Evolutionary conservation across 768 basidiomycete genomes (phyloP).

Genomic region (Mycena haematopus): DNA sequence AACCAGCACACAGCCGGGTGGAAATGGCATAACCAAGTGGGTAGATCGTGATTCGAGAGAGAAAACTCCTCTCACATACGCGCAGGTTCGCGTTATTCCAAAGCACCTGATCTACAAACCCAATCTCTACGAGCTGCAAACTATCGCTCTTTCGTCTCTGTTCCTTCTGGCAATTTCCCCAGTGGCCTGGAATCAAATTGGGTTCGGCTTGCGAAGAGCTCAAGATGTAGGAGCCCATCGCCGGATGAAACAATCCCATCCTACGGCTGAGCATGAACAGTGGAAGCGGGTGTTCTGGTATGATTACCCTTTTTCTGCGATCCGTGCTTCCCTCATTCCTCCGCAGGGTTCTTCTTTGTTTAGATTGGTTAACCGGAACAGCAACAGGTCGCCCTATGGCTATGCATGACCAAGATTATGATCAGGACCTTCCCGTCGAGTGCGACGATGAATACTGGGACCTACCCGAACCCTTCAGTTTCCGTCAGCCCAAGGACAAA

Average conservation of each 20-base stretch:
- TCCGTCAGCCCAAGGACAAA: conserved; percentile 66
- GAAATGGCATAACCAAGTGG: conserved; percentile 58
- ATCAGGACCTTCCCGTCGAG: conserved; percentile 67
- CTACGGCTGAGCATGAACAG: conserved; percentile 67
- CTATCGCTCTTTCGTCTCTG: conserved; percentile 41
- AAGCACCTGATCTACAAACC: conserved; percentile 28
- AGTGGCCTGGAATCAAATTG: conserved; percentile 68
- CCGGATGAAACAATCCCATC: conserved; percentile 42
- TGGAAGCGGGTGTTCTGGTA: conserved; percentile 80
- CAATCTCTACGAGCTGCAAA: conserved; percentile 30
- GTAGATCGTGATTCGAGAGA: no score
- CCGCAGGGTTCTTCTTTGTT: conserved; percentile 53
- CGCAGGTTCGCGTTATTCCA: conserved; percentile 38
- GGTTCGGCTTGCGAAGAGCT: conserved; percentile 70
- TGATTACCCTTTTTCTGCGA: not conserved
- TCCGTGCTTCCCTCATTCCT: not conserved
- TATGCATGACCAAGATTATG: conserved; percentile 78
- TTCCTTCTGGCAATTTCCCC: conserved; percentile 54
- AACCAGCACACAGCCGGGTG: conserved; percentile 58
- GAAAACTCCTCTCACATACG: conserved; percentile 8
- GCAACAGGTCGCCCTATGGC: conserved; percentile 72
- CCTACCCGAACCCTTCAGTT: conserved; percentile 61
- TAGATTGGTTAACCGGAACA: conserved; percentile 57
- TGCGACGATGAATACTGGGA: conserved; percentile 81
- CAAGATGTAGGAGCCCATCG: conserved; percentile 81